These are phyloP conservation scores for Leccinum subfulvum DNA, from an alignment of 1,284 basidiomycete genomes.

Conservation along the genomic window DNA sequence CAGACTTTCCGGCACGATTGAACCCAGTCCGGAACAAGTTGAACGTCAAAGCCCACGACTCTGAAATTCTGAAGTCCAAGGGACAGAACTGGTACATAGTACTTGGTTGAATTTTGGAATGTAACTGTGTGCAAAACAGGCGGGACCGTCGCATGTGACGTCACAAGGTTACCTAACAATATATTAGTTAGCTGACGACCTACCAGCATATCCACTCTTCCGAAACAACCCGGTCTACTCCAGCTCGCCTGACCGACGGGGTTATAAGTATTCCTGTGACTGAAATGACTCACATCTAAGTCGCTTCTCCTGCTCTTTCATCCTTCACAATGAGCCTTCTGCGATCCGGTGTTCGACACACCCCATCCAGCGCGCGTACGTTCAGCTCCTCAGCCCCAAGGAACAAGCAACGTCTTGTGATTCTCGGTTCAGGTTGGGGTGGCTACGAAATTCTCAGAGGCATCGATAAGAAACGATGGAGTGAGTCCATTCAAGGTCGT, in stretches of 20 bases:
- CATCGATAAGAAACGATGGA: constrained; percentile 67
- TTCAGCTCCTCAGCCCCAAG: constrained; percentile 38
- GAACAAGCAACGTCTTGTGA: constrained; percentile 66
- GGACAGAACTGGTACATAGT: too few relatives aligned
- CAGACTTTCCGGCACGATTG: too few relatives aligned
- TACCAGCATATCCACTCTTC: background rate
- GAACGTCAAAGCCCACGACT: too few relatives aligned
- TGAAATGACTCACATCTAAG: background rate
- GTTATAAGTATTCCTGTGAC: background rate
- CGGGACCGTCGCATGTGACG: too few relatives aligned
- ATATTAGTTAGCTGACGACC: background rate
- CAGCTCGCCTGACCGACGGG: background rate
- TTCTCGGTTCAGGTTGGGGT: constrained; percentile 84
- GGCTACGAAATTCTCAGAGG: constrained; percentile 71
- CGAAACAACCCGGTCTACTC: background rate
- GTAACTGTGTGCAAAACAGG: too few relatives aligned
- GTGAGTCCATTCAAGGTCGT: constrained; percentile 37
- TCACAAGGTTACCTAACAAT: background rate
- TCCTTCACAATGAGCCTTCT: constrained; percentile 22
- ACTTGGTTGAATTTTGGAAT: too few relatives aligned
- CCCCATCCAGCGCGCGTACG: constrained; percentile 23
- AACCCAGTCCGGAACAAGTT: too few relatives aligned
- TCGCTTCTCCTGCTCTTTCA: background rate
- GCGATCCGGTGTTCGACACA: constrained; percentile 6
- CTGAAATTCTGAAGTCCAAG: too few relatives aligned